Percentiles rank a stretch among this genome's conserved stretches.
Evolutionary conservation across 2,329 filamentous ascomycete species (phyloP).

Genomic region (Neocucurbitaria cava): DNA sequence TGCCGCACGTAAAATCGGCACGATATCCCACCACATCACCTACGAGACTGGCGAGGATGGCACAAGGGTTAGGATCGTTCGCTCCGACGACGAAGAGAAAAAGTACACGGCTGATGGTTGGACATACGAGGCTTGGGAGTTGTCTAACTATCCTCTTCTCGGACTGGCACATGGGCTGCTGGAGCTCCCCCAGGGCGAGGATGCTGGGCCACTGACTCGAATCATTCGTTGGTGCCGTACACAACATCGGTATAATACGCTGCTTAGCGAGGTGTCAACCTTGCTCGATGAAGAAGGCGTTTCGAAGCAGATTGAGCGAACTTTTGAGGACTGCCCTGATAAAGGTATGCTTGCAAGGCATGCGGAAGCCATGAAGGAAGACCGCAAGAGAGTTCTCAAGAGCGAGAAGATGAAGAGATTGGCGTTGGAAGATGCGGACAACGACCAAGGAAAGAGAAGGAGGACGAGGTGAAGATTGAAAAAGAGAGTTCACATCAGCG

Average conservation of each 20-base stretch:
- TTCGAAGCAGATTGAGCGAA: constrained; percentile 11
- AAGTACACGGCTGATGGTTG: constrained; percentile 23
- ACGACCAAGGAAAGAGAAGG: constrained; percentile 3
- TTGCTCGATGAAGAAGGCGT: constrained; percentile 13
- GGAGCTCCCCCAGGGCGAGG: constrained; percentile 12
- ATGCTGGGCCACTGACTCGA: constrained; percentile 25
- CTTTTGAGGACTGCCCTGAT: constrained; percentile 12
- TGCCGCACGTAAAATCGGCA: neutral
- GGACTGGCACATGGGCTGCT: constrained; percentile 19
- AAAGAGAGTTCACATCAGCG: neutral
- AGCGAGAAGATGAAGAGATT: constrained; percentile 2
- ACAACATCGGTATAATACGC: neutral
- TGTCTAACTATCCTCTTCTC: constrained; percentile 26
- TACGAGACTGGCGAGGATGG: neutral
- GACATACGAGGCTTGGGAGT: constrained; percentile 9
- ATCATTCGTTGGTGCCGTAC: constrained; percentile 20
- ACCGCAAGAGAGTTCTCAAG: constrained; percentile 8
- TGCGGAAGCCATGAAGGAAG: constrained; percentile 11
- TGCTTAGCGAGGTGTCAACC: constrained; percentile 16
- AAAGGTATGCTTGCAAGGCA: constrained; percentile 8
- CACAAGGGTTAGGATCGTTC: neutral
- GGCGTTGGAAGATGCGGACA: neutral
- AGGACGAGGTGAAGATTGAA: neutral
- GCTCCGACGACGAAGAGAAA: neutral
- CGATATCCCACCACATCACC: neutral